These are phyloP conservation scores for Tanacetum coccineum DNA, from an alignment of 129 eudicot species.

Conservation along the genomic window DNA sequence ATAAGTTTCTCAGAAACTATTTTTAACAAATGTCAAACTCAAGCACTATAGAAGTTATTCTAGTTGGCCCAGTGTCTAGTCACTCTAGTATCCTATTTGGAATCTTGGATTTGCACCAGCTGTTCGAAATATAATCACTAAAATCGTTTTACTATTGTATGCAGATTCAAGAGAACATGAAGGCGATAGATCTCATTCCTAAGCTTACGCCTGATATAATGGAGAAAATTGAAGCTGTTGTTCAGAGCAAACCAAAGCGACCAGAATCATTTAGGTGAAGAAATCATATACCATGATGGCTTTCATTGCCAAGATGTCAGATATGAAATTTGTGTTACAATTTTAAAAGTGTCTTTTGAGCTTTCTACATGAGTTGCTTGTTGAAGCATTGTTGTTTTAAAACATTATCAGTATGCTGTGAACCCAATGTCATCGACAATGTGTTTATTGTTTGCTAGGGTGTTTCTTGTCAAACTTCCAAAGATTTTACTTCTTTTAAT, in stretches of 20 bases:
- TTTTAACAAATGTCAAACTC: no score
- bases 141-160: slow-evolving; percentile 3
- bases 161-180: slow-evolving; percentile 91
- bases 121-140: no score
- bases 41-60: no score
- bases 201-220: slow-evolving; percentile 73
- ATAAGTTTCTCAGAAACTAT: no score
- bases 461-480: no score
- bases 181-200: slow-evolving; percentile 74
- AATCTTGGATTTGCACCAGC: no score
- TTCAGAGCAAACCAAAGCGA: slow-evolving; percentile 88
- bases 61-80: no score
- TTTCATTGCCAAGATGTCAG: background rate
- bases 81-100: no score
- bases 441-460: background rate
- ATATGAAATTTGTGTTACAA: no score
- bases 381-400: background rate
- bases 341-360: background rate
- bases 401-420: slow-evolving; percentile 3
- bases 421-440: background rate
- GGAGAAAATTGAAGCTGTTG: slow-evolving; percentile 84
- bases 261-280: slow-evolving; percentile 74
- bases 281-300: background rate
- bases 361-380: background rate
- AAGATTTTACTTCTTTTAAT: background rate